phyloP scores from a whole-genome alignment of 768 basidiomycete species.

The Punctularia strigosozonata region DNA sequence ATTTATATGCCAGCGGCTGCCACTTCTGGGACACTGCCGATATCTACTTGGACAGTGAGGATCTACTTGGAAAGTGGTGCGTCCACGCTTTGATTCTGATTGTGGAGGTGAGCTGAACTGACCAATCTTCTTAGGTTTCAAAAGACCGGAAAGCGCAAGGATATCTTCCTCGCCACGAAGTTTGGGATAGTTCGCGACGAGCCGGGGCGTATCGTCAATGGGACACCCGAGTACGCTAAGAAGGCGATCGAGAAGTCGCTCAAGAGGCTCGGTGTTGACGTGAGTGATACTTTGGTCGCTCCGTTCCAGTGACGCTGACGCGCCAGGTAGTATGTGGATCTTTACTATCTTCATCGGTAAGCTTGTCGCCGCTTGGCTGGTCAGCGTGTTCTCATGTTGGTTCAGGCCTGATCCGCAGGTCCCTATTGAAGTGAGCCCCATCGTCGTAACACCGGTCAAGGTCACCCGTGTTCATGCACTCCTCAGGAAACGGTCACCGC shows the following conservation, averaged over 20 bases:
- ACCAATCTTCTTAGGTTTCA: conserved; percentile 5
- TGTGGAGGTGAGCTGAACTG: background rate
- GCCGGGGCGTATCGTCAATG: background rate
- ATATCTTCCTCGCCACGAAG: conserved; percentile 17
- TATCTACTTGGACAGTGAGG: conserved; percentile 33
- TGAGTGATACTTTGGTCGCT: too few species aligned
- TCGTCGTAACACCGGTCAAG: too few species aligned
- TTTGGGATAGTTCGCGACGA: conserved; percentile 8
- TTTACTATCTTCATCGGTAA: conserved; percentile 10
- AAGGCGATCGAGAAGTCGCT: conserved; percentile 5
- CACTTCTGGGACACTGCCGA: conserved; percentile 40
- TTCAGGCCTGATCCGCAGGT: conserved; percentile 23
- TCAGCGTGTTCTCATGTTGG: background rate
- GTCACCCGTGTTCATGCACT: too few species aligned
- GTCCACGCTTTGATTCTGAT: background rate
- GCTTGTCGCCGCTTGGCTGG: too few species aligned
- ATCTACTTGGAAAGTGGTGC: conserved; percentile 30
- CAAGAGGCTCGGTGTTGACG: conserved; percentile 6
- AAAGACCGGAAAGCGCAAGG: conserved; percentile 8
- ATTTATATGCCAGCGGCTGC: conserved; percentile 27
- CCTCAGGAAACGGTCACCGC: conserved; percentile 37
- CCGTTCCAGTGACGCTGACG: too few species aligned
- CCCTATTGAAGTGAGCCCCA: conserved; percentile 39
- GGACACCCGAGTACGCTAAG: conserved; percentile 1
- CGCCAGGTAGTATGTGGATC: conserved; percentile 8